phyloP scores from a whole-genome alignment of 306 rosid genomes.

The Fragaria nilgerrensis region DNA sequence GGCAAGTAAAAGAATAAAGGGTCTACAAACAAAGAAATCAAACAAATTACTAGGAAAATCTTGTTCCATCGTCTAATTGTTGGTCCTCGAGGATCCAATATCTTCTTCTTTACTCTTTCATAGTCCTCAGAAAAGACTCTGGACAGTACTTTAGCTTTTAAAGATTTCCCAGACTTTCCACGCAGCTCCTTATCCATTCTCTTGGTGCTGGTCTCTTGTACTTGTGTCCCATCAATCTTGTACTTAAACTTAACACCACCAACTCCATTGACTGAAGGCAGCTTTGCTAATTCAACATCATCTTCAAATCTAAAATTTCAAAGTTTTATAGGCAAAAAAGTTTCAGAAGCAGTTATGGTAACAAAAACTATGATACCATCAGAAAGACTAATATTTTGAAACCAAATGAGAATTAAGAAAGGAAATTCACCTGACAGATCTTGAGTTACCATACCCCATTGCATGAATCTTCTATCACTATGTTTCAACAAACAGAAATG shows the following conservation, averaged over 20 bases:
- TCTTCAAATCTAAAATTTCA: slow-evolving; percentile 38
- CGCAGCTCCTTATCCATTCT: slow-evolving; percentile 18
- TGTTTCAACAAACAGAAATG: slow-evolving; percentile 24
- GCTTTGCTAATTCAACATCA: slow-evolving; percentile 30
- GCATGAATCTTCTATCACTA: slow-evolving; percentile 22
- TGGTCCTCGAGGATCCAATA: slow-evolving; percentile 49
- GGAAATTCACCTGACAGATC: slow-evolving; percentile 60
- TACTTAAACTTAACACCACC: slow-evolving; percentile 33
- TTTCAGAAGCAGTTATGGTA: neutral
- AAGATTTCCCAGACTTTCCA: slow-evolving; percentile 27
- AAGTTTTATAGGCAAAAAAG: neutral
- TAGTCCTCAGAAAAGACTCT: slow-evolving; percentile 58
- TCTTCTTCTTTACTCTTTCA: slow-evolving; percentile 38
- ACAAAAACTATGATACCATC: neutral
- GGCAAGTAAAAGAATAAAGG: slow-evolving; percentile 60
- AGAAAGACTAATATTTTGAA: neutral
- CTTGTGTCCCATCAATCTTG: slow-evolving; percentile 32
- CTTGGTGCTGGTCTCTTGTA: slow-evolving; percentile 20
- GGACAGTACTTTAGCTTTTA: slow-evolving; percentile 42
- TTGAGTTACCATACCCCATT: slow-evolving; percentile 66
- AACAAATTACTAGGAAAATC: slow-evolving; percentile 41
- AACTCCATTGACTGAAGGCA: slow-evolving; percentile 21
- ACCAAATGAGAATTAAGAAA: neutral
- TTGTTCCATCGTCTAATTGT: slow-evolving; percentile 41
- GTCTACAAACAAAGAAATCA: slow-evolving; percentile 53